Percentiles rank a stretch among this genome's conserved stretches.
Evolutionary conservation across 257 asterid genomes (phyloP).

Genomic region (Cordia subcordata): DNA sequence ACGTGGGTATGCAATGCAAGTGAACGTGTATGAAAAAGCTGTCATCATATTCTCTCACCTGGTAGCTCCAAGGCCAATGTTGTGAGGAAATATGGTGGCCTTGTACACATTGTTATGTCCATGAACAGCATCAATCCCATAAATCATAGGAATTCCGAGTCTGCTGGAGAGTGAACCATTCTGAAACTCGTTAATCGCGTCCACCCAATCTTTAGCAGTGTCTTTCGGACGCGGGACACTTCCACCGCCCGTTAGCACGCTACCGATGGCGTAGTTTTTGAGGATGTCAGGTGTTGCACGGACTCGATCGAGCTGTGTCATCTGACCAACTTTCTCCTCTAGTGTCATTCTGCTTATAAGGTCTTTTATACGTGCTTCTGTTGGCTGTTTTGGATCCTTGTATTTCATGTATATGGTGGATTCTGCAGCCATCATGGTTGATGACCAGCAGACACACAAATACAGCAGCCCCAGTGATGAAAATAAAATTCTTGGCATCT

Average conservation of each 20-base stretch:
- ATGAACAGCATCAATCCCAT: slow-evolving; percentile 5
- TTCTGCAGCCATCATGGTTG: no score
- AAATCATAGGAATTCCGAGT: slow-evolving; percentile 8
- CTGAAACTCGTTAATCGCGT: slow-evolving; percentile 3
- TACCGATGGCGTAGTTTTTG: slow-evolving; percentile 22
- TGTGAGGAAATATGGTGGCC: slow-evolving; percentile 3
- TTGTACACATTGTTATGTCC: neutral
- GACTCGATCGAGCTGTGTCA: slow-evolving; percentile 21
- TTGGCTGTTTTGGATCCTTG: slow-evolving; percentile 21
- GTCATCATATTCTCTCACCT: neutral
- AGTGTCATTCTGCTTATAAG: slow-evolving; percentile 19
- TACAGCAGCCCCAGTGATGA: no score
- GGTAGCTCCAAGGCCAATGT: slow-evolving; percentile 7
- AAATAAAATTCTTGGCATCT: no score
- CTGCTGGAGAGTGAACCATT: slow-evolving; percentile 5
- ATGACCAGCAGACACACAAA: no score
- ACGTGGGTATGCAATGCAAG: no score
- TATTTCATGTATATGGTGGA: slow-evolving; percentile 10
- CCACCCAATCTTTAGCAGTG: slow-evolving; percentile 15
- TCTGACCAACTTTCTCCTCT: slow-evolving; percentile 26
- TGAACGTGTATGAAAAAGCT: no score
- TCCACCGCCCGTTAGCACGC: slow-evolving; percentile 12
- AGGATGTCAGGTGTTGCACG: slow-evolving; percentile 2
- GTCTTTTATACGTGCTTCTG: slow-evolving; percentile 8
- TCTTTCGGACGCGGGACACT: slow-evolving; percentile 14